Base-by-base conservation (phyloP, 371 early-diverging fungal species). In the Mycotypha africana region DNA sequence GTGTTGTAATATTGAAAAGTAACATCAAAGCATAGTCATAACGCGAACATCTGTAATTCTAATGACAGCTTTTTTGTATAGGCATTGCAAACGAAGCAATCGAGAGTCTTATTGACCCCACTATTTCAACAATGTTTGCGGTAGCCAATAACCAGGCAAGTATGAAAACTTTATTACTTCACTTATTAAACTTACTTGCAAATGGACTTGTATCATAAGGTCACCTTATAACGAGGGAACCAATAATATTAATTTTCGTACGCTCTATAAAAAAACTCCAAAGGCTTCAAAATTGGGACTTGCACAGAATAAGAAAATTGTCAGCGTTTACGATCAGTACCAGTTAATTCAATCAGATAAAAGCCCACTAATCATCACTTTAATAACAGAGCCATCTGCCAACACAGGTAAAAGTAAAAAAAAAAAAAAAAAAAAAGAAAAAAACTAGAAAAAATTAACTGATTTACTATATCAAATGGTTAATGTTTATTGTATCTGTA, bases 271-370 rank as follows among this genome's bases (percentile, higher is more conserved):
- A n/a, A n/a, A n/a, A n/a, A n/a, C n/a, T n/a, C n/a, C n/a, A n/a
- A n/a, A n/a, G 78, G 84, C 80, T 9, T 79, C 79, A 15, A 83
- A 81, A 50, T 70, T 83, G 14, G 84, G 84, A 25, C 53, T 83
- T 53, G 67, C 68, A 46, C 71, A 67, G 44, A 81, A 83, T 54
- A 73, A 76, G 53, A 71, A 69, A 32, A 79, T 83, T 22, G 69
- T 83, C 4, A 76, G 78, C 38, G 58, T 78, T 11, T 83, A 69
- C 51, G 76, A 67, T 33, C 38, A 69, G 20, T 77, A 77, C 59
- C 84, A 83, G 54, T 49, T 83, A 7, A 72, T 83, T 20, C 84
- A 83, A 48, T 61, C 77, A 47, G 76, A 79, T 38, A 72, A 76
- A 32, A 42, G 65, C 20, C 79, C 84, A 15, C 61, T 83, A 15